phyloP scores from a whole-genome alignment of 805 yeast genomes.

The Wickerhamomyces alni region DNA sequence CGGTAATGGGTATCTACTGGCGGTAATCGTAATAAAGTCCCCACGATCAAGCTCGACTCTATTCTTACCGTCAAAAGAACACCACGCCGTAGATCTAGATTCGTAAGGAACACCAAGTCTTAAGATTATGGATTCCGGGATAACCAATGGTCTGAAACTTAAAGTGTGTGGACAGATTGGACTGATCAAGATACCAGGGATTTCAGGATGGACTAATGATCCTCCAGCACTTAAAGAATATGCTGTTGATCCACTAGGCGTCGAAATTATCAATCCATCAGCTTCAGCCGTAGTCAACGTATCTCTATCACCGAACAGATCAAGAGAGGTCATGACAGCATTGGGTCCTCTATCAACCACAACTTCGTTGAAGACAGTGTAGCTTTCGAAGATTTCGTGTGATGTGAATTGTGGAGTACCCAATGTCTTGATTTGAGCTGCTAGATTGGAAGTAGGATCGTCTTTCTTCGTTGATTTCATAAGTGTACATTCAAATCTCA shows the following conservation, averaged over 20 bases:
- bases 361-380: constrained; percentile 44
- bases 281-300: constrained; percentile 57
- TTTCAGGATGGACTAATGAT: constrained; percentile 46
- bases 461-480: constrained; percentile 25
- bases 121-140: constrained; percentile 34
- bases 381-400: constrained; percentile 26
- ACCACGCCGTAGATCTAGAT: constrained; percentile 29
- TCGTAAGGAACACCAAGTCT: constrained; percentile 29
- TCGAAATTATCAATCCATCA: constrained; percentile 58
- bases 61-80: constrained; percentile 31
- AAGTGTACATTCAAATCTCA: constrained; percentile 45
- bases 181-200: constrained; percentile 48
- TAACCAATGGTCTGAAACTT: constrained; percentile 45
- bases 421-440: constrained; percentile 20
- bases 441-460: constrained; percentile 11
- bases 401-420: constrained; percentile 19
- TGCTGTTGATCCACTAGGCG: constrained; percentile 66
- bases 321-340: constrained; percentile 44
- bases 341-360: constrained; percentile 49
- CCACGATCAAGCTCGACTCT: constrained; percentile 26
- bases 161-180: constrained; percentile 51
- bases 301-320: constrained; percentile 41
- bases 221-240: constrained; percentile 51
- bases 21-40: constrained; percentile 28
- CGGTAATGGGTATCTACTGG: constrained; percentile 28